Conservation (phyloP, 2,329 filamentous ascomycete genomes). For the Hypoxylon rubiginosum region DNA sequence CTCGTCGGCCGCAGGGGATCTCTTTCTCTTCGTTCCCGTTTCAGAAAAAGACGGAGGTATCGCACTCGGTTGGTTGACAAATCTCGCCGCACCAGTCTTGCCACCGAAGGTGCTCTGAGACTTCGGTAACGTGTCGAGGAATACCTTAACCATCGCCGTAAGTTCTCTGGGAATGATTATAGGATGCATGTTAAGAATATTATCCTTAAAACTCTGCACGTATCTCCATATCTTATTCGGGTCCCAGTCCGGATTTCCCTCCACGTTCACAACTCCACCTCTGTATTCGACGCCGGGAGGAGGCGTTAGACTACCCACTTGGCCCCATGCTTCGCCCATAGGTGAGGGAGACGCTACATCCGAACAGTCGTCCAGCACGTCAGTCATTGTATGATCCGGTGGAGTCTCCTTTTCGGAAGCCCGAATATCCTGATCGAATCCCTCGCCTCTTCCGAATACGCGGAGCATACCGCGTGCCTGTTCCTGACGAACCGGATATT, state of each 20-base stretch:
- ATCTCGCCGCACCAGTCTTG: conserved; percentile 47
- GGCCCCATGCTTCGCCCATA: conserved; percentile 69
- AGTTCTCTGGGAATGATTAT: conserved; percentile 69
- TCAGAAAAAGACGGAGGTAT: conserved; percentile 46
- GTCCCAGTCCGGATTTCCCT: conserved; percentile 69
- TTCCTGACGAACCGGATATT: conserved; percentile 84
- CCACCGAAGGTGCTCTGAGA: conserved; percentile 42
- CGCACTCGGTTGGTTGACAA: conserved; percentile 48
- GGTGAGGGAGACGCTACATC: conserved; percentile 68
- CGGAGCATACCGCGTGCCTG: conserved; percentile 79
- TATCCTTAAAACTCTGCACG: conserved; percentile 69
- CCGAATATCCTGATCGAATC: conserved; percentile 67
- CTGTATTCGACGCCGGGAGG: conserved; percentile 54
- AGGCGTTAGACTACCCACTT: conserved; percentile 66
- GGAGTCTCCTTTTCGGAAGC: conserved; percentile 61
- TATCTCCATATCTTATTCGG: conserved; percentile 65
- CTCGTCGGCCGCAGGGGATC: conserved; percentile 59
- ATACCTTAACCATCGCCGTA: conserved; percentile 65
- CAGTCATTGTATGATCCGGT: conserved; percentile 53
- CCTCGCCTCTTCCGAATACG: conserved; percentile 84
- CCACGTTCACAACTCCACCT: conserved; percentile 56
- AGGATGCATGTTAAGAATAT: conserved; percentile 76
- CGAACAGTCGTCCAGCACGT: conserved; percentile 60
- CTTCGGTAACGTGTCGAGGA: conserved; percentile 63
- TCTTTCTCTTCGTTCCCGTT: conserved; percentile 66